Percentiles rank a stretch among this genome's conserved stretches.
phyloP scores from a whole-genome alignment of 805 yeast genomes.

The Zygoascus flipseniorum region DNA sequence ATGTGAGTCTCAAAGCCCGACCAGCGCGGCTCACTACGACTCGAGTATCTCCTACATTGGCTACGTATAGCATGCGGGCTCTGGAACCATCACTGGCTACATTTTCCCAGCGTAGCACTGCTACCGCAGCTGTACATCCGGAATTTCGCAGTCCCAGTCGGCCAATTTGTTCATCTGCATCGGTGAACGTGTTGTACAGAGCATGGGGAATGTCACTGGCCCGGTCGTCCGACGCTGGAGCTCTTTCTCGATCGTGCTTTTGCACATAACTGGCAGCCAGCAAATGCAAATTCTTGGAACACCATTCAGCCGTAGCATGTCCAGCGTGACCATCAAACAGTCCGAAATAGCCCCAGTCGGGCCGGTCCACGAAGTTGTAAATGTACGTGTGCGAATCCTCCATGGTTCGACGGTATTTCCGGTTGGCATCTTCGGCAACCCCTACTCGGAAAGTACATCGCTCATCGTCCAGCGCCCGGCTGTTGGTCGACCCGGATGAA shows the following conservation, averaged over 20 bases:
- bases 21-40: conserved; percentile 72
- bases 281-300: conserved; percentile 77
- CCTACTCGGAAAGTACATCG: conserved; percentile 57
- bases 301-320: conserved; percentile 85
- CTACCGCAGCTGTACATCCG: conserved; percentile 95
- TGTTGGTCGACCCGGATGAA: neutral
- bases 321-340: conserved; percentile 98
- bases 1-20: conserved; percentile 67
- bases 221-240: neutral
- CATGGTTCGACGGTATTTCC: conserved; percentile 77
- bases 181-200: conserved; percentile 58
- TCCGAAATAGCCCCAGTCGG: conserved; percentile 91
- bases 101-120: conserved; percentile 80
- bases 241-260: conserved; percentile 26
- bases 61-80: conserved; percentile 71
- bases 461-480: neutral
- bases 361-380: conserved; percentile 75
- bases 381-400: conserved; percentile 94
- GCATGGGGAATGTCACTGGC: conserved; percentile 31
- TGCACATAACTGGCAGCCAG: conserved; percentile 36
- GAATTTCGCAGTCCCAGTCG: conserved; percentile 59
- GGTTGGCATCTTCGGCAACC: conserved; percentile 82
- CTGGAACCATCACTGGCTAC: neutral
- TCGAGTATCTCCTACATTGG: conserved; percentile 92
- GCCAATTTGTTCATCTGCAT: conserved; percentile 64